Base-by-base conservation (phyloP, 1,284 basidiomycete species). In the Cutaneotrichosporon arboriforme region DNA sequence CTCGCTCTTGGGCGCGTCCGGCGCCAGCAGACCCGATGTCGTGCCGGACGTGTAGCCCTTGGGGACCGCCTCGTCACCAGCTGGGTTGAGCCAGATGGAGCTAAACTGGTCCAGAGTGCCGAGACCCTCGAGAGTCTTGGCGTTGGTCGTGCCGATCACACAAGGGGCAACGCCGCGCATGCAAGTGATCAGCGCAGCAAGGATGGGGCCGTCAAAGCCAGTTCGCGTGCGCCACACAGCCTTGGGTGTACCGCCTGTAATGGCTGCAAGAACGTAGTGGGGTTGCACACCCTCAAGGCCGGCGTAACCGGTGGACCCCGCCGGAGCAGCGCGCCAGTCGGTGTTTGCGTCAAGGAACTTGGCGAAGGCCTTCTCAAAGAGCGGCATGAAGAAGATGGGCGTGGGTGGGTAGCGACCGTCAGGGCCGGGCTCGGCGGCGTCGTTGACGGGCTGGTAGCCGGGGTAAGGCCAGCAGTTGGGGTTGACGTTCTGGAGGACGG, bases 281-380 rank as follows among this genome's bases (percentile, higher is more conserved):
- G 58, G 55, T 22, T 33, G 34, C 22, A 60, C 41, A 15, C 55
- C 55, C 38, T 44, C 40, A 5, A 60, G 40, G 3, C 55, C 58
- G 3, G 17, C 42, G 46, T 60, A 60, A 1, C 58, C 58, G 5
- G 34, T 40, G 31, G 5, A 15, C 10, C 35, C 48, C 13, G 40
- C 14, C 17, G 44, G 26, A 9, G 52, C 23, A 4, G 40, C 14
- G n/a, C 46, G 41, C 51, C 50, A 51, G 49, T 47, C 55, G 2
- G 55, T 43, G 20, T 22, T 22, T 3, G 49, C 47, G 52, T 61
- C 59, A 46, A 58, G 54, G 33, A 57, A 61, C 49, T 61, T 61
- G 21, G 59, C 59, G 18, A 58, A 61, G 5, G 56, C 59, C 56
- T 61, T 61, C 44, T 61, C 59, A 34, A 61, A 52, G 15, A 61